Percentiles rank a stretch among this genome's conserved stretches.
These are phyloP conservation scores for Trifolium pratense DNA, from an alignment of 306 rosid genomes.

Conservation along the genomic window DNA sequence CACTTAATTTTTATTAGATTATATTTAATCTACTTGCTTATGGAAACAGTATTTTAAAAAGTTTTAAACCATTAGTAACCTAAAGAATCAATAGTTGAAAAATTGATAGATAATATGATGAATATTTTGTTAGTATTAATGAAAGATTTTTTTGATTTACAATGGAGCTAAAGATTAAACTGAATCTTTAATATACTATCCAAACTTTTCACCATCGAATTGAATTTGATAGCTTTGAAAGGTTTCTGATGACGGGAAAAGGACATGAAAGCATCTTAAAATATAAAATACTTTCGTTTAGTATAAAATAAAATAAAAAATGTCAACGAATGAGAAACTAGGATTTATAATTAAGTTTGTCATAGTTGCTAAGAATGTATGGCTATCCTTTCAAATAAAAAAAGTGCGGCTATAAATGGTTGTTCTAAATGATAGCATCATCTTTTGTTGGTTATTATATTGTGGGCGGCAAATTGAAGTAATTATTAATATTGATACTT, in stretches of 20 bases:
- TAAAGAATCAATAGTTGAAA: no score
- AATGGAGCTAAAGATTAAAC: no score
- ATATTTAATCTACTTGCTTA: no score
- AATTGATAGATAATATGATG: no score
- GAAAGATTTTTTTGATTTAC: no score
- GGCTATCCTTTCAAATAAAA: constrained; percentile 25
- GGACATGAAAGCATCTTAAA: constrained; percentile 6
- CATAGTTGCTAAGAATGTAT: constrained; percentile 37
- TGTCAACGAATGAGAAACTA: constrained; percentile 40
- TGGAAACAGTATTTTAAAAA: no score
- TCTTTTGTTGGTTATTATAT: constrained; percentile 11
- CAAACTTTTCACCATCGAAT: no score
- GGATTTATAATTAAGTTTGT: neutral
- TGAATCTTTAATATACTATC: no score
- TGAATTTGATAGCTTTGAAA: no score
- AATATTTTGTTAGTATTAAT: no score
- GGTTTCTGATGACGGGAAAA: neutral
- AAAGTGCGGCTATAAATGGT: constrained; percentile 39
- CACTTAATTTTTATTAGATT: no score
- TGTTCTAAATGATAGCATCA: constrained; percentile 28
- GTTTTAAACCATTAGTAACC: no score
- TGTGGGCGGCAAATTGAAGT: constrained; percentile 48
- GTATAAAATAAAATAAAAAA: neutral
- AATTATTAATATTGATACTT: neutral
- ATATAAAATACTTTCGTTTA: neutral